These are phyloP conservation scores for Phytophthora tubulina DNA, from an alignment of 352 stramenopile genomes.

Conservation along the genomic window DNA sequence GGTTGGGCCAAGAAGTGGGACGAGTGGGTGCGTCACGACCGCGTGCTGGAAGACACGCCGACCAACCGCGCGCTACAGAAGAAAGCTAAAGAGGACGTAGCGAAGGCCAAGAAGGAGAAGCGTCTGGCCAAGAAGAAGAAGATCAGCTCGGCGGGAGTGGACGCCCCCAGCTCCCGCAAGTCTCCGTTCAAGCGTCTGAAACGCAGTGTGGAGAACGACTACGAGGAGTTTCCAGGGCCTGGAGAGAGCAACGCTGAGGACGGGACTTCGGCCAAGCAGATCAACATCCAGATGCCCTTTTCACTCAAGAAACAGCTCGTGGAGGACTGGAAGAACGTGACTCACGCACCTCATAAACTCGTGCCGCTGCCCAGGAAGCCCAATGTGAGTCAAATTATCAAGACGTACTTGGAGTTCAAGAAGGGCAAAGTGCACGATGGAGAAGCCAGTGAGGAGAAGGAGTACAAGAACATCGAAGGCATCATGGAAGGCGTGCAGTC, in stretches of 20 bases:
- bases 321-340: slow-evolving; percentile 91
- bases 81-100: slow-evolving; percentile 55
- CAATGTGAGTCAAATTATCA: slow-evolving; percentile 76
- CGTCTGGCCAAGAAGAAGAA: slow-evolving; percentile 63
- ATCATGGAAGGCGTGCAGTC: slow-evolving; percentile 88
- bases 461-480: slow-evolving; percentile 85
- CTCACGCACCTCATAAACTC: slow-evolving; percentile 80
- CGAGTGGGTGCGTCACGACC: slow-evolving; percentile 85
- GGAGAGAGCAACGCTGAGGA: slow-evolving; percentile 8
- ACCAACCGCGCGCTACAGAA: slow-evolving; percentile 68
- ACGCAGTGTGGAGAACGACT: slow-evolving; percentile 69
- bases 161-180: slow-evolving; percentile 58
- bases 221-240: slow-evolving; percentile 58
- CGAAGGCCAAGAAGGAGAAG: slow-evolving; percentile 73
- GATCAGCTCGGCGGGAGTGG: slow-evolving; percentile 70
- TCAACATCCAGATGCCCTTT: slow-evolving; percentile 90
- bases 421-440: slow-evolving; percentile 69
- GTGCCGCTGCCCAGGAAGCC: slow-evolving; percentile 85
- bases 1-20: slow-evolving; percentile 94
- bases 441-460: slow-evolving; percentile 70
- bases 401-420: slow-evolving; percentile 83
- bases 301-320: slow-evolving; percentile 94
- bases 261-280: slow-evolving; percentile 42
- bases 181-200: slow-evolving; percentile 86
- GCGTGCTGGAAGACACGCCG: slow-evolving; percentile 75